Percentiles rank a stretch among this genome's conserved stretches.
Evolutionary conservation across 441 rosid species (phyloP).

Genomic region (Euphorbia celastroides): DNA sequence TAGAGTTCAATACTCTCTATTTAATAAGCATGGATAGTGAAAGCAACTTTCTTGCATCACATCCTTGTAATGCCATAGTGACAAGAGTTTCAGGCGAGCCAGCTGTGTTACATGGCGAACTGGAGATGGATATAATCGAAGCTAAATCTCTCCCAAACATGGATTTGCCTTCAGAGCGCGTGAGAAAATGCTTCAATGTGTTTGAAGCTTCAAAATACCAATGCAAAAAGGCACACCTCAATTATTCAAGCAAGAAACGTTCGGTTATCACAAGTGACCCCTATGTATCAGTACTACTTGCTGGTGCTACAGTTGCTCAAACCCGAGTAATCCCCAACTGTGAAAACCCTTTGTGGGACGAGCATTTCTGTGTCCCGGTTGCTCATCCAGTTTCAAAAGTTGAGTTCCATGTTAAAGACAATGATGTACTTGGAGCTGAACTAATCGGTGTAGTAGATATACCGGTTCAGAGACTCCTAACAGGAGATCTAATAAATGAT

Average conservation of each 20-base stretch:
- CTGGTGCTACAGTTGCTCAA: conserved; percentile 78
- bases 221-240: conserved; percentile 10
- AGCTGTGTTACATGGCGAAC: conserved; percentile 51
- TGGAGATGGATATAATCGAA: conserved; percentile 52
- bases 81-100: conserved; percentile 19
- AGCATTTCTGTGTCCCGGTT: conserved; percentile 60
- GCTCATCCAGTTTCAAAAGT: conserved; percentile 58
- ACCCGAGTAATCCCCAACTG: conserved; percentile 63
- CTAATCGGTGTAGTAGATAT: conserved; percentile 62
- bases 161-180: conserved; percentile 59
- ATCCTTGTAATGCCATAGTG: conserved; percentile 5
- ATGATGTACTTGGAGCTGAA: conserved; percentile 77
- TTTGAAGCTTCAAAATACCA: conserved; percentile 32
- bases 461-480: conserved; percentile 37
- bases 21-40: conserved; percentile 24
- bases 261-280: conserved; percentile 68
- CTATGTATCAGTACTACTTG: conserved; percentile 59
- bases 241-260: conserved; percentile 30
- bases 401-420: conserved; percentile 75
- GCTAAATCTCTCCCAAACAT: conserved; percentile 73
- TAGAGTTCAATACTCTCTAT: conserved; percentile 8
- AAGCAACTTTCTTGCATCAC: not conserved
- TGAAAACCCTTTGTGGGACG: conserved; percentile 74
- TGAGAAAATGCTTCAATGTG: conserved; percentile 46
- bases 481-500: conserved; percentile 30